Conservation (phyloP, 169 alveolate species). For the Eimeria praecox region DNA sequence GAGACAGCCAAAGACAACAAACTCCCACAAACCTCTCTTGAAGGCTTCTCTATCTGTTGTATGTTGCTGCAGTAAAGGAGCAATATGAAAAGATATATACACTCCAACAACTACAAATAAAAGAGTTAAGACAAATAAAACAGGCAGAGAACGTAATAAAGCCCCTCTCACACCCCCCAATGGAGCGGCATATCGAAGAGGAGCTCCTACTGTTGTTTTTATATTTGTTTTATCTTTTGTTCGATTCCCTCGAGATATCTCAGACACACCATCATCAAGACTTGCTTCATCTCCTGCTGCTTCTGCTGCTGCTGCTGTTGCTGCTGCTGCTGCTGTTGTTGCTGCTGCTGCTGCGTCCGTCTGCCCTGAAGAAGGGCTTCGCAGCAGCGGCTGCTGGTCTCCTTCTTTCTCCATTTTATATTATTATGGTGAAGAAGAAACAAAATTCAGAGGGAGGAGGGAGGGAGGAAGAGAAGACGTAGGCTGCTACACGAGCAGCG, state of each 20-base stretch:
- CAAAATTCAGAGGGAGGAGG: not conserved
- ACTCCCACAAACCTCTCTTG: not conserved
- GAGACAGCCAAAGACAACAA: not conserved
- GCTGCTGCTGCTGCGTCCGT: conserved; percentile 8
- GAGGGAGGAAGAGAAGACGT: not conserved
- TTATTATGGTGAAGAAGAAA: no score
- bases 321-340: not conserved
- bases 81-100: conserved; percentile 2
- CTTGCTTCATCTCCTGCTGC: not conserved
- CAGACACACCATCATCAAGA: not conserved
- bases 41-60: not conserved
- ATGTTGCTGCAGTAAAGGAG: conserved; percentile 25
- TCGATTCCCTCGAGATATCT: not conserved
- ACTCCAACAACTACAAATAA: conserved; percentile 17
- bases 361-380: not conserved
- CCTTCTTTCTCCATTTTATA: conserved; percentile 9
- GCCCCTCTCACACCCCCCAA: conserved; percentile 17
- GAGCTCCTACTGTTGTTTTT: not conserved
- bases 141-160: conserved; percentile 13
- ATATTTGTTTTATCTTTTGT: not conserved
- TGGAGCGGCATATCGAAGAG: conserved; percentile 46
- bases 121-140: conserved; percentile 9
- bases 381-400: conserved; percentile 51
- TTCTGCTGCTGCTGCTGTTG: not conserved
- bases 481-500: conserved; percentile 24